Conservation (phyloP, 306 rosid genomes). For the Lathyrus sativus region DNA sequence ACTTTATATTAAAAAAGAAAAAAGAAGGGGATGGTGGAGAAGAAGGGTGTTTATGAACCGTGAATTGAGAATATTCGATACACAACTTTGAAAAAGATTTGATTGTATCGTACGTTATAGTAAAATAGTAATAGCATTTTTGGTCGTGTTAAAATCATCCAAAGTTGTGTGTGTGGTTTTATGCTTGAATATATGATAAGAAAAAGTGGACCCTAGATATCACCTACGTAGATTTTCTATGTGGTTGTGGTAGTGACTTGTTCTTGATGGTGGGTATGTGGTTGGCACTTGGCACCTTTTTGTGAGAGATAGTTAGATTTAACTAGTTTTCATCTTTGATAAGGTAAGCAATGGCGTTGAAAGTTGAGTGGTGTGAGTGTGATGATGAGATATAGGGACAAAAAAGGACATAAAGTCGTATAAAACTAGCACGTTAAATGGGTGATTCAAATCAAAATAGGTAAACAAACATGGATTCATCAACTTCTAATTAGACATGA, state of each 20-base stretch:
- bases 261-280: conserved; percentile 44
- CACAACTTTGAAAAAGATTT: conserved; percentile 47
- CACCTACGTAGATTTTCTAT: conserved; percentile 38
- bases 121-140: conserved; percentile 11
- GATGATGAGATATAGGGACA: conserved; percentile 11
- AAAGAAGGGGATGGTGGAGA: conserved; percentile 62
- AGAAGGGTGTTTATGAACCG: conserved; percentile 53
- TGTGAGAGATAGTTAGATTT: neutral
- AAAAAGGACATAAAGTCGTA: conserved; percentile 27
- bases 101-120: conserved; percentile 43
- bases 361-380: conserved; percentile 22
- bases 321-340: conserved; percentile 41
- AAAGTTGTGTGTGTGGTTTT: conserved; percentile 54
- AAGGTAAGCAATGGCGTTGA: conserved; percentile 39
- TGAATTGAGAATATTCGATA: conserved; percentile 63
- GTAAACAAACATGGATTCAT: no score
- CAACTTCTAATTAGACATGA: no score
- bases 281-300: conserved; percentile 43
- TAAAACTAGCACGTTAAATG: conserved; percentile 15
- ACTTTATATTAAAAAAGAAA: conserved; percentile 24
- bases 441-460: conserved; percentile 8
- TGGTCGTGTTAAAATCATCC: conserved; percentile 29
- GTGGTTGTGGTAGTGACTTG: conserved; percentile 49
- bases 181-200: conserved; percentile 20
- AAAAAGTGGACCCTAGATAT: conserved; percentile 51